These are phyloP conservation scores for Amanita bisporigera DNA, from an alignment of 1,284 basidiomycete genomes.

Conservation along the genomic window DNA sequence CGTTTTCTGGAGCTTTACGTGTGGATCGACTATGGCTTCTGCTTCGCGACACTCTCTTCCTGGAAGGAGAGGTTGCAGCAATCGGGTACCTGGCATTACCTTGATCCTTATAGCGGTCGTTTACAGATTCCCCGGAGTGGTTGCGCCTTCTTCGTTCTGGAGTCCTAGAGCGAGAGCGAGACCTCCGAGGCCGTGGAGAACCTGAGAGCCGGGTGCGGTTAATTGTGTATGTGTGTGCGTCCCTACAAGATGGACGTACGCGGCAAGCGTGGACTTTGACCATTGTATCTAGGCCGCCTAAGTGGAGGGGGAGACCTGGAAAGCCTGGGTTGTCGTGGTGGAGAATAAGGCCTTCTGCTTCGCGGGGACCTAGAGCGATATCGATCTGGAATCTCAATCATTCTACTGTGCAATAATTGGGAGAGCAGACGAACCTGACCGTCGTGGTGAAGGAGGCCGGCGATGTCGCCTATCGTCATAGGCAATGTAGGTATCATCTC, in stretches of 20 bases:
- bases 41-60: not conserved
- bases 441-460: conserved; percentile 12
- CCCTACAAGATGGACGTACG: not conserved
- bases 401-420: conserved; percentile 10
- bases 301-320: conserved; percentile 23
- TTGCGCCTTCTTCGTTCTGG: not conserved
- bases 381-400: conserved; percentile 7
- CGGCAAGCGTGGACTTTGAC: conserved; percentile 17
- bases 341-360: conserved; percentile 20
- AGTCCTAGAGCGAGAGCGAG: conserved; percentile 3
- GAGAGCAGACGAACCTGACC: conserved; percentile 7
- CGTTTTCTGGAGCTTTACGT: not conserved
- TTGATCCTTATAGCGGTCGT: not conserved
- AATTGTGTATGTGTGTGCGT: not conserved
- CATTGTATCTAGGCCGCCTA: conserved; percentile 1
- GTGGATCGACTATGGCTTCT: not conserved
- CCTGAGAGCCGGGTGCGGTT: not conserved
- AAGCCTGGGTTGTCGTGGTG: conserved; percentile 19
- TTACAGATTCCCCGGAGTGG: not conserved
- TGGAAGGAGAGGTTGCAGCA: not conserved
- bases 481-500: conserved; percentile 9
- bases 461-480: conserved; percentile 10
- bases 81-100: not conserved
- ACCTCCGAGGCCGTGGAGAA: not conserved
- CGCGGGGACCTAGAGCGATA: conserved; percentile 31